phyloP scores from a whole-genome alignment of 1,284 basidiomycete species.

The Anthracocystis panici-leucophaei region DNA sequence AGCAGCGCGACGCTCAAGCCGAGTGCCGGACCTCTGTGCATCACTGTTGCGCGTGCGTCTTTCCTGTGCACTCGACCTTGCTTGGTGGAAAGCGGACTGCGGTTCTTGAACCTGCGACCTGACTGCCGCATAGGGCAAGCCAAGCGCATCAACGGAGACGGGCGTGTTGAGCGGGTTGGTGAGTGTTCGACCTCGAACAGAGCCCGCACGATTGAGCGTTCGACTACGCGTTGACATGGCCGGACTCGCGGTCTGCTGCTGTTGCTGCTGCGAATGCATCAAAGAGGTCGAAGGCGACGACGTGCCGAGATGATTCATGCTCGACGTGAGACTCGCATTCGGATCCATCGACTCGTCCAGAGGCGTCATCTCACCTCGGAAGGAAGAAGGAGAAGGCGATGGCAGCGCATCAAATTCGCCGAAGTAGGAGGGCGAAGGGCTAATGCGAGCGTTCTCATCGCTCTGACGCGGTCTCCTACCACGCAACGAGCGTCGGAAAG shows the following conservation, averaged over 20 bases:
- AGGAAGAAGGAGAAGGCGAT: slow-evolving; percentile 19
- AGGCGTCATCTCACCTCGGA: slow-evolving; percentile 16
- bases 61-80: slow-evolving; percentile 5
- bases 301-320: slow-evolving; percentile 29
- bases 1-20: slow-evolving; percentile 34
- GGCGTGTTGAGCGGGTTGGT: slow-evolving; percentile 45
- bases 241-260: slow-evolving; percentile 28
- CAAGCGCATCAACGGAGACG: slow-evolving; percentile 7
- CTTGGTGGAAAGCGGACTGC: slow-evolving; percentile 10
- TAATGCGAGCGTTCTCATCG: slow-evolving; percentile 45
- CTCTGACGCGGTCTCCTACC: slow-evolving; percentile 31
- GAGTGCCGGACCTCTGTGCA: slow-evolving; percentile 14
- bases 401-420: slow-evolving; percentile 35
- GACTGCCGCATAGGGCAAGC: not conserved
- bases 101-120: slow-evolving; percentile 2
- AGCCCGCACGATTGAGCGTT: slow-evolving; percentile 30
- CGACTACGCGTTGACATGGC: slow-evolving; percentile 53
- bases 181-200: slow-evolving; percentile 27
- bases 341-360: slow-evolving; percentile 18
- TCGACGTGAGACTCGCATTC: slow-evolving; percentile 22
- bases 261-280: slow-evolving; percentile 17
- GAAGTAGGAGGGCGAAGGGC: slow-evolving; percentile 41
- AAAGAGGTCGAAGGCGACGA: slow-evolving; percentile 25
- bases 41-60: slow-evolving; percentile 7
- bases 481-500: slow-evolving; percentile 37